Evolutionary conservation across 352 stramenopile species (phyloP), one percentile per base, ranked within the genome.

Genomic region (Phytophthora rubi): DNA sequence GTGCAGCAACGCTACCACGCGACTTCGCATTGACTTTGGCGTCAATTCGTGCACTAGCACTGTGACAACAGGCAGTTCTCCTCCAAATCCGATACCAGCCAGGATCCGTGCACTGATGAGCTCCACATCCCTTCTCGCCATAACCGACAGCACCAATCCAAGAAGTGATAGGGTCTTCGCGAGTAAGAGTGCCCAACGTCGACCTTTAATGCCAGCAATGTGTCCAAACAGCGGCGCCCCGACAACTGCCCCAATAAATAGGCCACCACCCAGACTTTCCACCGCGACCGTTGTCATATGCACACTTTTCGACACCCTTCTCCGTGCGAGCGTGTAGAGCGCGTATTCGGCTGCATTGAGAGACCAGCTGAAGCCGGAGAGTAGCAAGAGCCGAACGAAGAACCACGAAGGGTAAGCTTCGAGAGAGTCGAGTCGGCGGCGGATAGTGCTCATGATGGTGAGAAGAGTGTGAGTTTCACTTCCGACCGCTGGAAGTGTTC

Each of bases 11-110:
- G 74, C 70, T 18, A 79, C 65, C 48, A 78, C 59, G 13, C 73
- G 65, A 30, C 65, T 66, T 33, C 62, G 65, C 33, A 68, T 70
- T 8, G 42, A 6, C 37, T 42, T 73, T 8, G 76, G 73, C 0
- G 73, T 54, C 30, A 83, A 65, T 39, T 83, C 76, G 18, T 77
- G 74, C n/a, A 80, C 56, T 4, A 83, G 26, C 10, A 70, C 68
- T 16, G 66, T 60, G 23, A 70, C 70, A 2, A 71, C 73, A 10
- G 76, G 65, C 4, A 81, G 58, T 30, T 83, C 70, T 32, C 76
- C 76, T 49, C 76, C 76, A 16, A 83, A 58, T 44, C 76, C 76
- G 21, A 83, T 28, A 26, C 73, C 73, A 0, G 73, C 58, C 32
- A 81, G 26, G 21, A 81, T 57, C 42, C 70, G 67, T 6, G 67